Conservation (phyloP, 176 grass and related monocot genomes). For the Echinochloa phyllopogon region DNA sequence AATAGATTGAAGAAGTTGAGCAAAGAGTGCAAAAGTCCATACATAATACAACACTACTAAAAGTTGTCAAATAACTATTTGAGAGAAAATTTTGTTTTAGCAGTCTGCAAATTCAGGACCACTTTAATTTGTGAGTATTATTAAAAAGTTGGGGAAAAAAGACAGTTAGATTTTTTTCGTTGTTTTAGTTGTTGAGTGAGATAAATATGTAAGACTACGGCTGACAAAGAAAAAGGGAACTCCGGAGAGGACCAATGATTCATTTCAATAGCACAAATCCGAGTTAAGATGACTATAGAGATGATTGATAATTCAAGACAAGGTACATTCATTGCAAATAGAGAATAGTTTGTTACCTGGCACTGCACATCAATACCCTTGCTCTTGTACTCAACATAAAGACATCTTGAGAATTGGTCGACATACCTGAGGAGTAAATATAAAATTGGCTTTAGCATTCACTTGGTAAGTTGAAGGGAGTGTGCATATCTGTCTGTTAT, state of each 20-base stretch:
- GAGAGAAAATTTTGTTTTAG: background rate
- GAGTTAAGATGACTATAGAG: background rate
- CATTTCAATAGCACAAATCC: background rate
- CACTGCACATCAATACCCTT: slow-evolving; percentile 98
- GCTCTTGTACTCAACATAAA: slow-evolving; percentile 88
- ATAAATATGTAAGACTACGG: background rate
- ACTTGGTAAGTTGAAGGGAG: background rate
- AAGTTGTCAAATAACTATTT: background rate
- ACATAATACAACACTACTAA: background rate
- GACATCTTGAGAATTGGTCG: slow-evolving; percentile 88
- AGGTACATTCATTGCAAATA: slow-evolving; percentile 1
- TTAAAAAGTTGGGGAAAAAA: background rate
- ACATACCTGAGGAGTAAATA: slow-evolving; percentile 62
- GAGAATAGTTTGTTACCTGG: slow-evolving; percentile 57
- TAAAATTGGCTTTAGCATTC: background rate
- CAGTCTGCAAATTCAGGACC: background rate
- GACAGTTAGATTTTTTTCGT: background rate
- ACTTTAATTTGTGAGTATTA: slow-evolving; percentile 13
- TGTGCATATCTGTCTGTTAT: background rate
- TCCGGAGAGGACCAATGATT: background rate
- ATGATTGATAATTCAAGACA: background rate
- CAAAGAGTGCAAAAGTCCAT: slow-evolving; percentile 6
- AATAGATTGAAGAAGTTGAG: background rate
- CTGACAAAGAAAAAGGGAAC: background rate
- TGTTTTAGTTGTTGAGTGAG: background rate